phyloP scores from a whole-genome alignment of 305 asterid species.

The Fraxinus paxiana region DNA sequence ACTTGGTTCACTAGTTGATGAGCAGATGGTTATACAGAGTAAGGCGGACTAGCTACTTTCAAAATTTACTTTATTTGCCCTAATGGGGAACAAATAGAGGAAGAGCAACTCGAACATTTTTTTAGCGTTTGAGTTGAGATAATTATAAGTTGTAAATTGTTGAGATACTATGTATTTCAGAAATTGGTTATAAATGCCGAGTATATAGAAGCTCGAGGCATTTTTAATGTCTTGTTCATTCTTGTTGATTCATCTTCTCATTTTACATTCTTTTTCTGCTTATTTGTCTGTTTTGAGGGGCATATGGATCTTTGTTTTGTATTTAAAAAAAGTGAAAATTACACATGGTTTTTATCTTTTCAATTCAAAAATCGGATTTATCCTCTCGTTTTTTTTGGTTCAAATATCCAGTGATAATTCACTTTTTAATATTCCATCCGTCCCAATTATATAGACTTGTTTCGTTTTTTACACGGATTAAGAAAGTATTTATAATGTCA shows the following conservation, averaged over 20 bases:
- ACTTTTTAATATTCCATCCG: no score
- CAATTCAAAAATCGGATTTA: neutral
- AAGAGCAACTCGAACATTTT: slow-evolving; percentile 39
- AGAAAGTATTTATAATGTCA: no score
- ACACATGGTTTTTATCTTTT: neutral
- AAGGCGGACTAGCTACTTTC: slow-evolving; percentile 15
- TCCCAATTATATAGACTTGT: no score
- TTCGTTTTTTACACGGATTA: no score
- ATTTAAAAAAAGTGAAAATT: neutral
- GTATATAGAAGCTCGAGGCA: slow-evolving; percentile 14
- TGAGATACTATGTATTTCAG: slow-evolving; percentile 32
- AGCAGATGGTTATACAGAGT: slow-evolving; percentile 26
- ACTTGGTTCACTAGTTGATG: slow-evolving; percentile 15
- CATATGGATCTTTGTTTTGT: neutral
- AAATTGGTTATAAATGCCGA: slow-evolving; percentile 17
- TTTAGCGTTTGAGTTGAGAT: slow-evolving; percentile 41
- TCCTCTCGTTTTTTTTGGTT: neutral
- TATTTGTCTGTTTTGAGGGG: neutral
- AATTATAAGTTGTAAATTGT: slow-evolving; percentile 34
- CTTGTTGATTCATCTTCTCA: neutral
- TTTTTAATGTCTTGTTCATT: neutral
- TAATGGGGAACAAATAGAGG: slow-evolving; percentile 26
- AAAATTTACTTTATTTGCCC: slow-evolving; percentile 25
- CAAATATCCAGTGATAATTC: neutral
- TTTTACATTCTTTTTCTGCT: neutral